Conservation (phyloP, 257 asterid genomes). For the Solanum appendiculatum region DNA sequence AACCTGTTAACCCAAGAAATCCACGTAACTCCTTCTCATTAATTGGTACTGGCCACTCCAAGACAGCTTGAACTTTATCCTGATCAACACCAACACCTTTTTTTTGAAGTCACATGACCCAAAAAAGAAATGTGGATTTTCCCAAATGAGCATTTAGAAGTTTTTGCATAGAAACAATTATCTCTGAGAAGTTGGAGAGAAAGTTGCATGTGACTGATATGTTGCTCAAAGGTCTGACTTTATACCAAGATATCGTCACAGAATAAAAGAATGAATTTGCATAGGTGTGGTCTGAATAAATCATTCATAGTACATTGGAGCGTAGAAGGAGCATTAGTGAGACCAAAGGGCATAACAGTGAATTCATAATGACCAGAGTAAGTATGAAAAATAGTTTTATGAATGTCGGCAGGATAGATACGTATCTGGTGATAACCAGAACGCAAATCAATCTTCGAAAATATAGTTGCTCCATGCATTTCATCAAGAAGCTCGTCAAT, state of each 20-base stretch:
- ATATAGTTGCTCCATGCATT: not conserved
- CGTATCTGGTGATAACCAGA: not conserved
- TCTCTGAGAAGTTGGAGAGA: not conserved
- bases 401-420: not conserved
- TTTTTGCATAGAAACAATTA: no score
- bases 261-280: not conserved
- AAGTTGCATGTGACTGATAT: not conserved
- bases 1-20: no score
- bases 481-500: not conserved
- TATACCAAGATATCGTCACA: not conserved
- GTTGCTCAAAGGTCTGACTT: not conserved
- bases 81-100: no score
- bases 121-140: no score
- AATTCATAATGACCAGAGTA: not conserved
- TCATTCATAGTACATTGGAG: not conserved
- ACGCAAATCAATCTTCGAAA: not conserved
- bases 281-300: not conserved
- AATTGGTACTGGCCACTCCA: no score
- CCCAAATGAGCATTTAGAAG: no score
- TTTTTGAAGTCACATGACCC: no score
- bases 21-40: no score
- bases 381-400: not conserved
- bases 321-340: not conserved
- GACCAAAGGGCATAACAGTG: not conserved
- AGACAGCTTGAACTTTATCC: no score